Base-by-base conservation (phyloP, 352 stramenopile genomes). In the Phytopythium vexans region DNA sequence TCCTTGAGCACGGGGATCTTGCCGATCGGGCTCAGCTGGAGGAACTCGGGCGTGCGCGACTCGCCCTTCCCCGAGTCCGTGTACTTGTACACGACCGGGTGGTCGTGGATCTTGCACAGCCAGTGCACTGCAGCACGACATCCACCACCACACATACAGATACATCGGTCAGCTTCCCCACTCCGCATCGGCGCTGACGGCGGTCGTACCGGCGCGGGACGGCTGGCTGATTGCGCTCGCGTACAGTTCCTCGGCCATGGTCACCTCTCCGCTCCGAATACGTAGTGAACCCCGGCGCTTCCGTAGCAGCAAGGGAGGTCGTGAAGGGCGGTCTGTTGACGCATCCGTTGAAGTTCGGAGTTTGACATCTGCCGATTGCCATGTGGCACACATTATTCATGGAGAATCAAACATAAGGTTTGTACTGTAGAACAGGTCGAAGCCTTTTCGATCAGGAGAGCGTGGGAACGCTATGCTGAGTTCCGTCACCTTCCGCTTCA, bases 1-100 rank as follows among this genome's bases (percentile, higher is more conserved):
- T 89, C 78, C 51, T 84, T 77, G 36, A 89, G 62, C 46, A 87
- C 78, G 15, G 78, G 78, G 58, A 89, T 78, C 53, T 86, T 86
- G 51, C 80, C 77, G 42, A 84, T 72, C 6, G 80, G 80, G 46
- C 71, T 88, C 56, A 88, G 31, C 32, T 67, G 56, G 43, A 82
- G 63, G 38, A 88, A 90, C 32, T 64, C 63, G 41, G 71, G 56
- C 9, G 79, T 77, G 46, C 59, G 70, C 34, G 68, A 65, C 58
- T 86, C 74, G 8, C 77, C 64, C 58, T 88, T 88, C 34, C 56
- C 41, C 21, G 68, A 40, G 46, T 91, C 55, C 37, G 75, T 81
- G 49, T 70, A 70, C 49, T 83, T 77, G 75, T 76, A 84, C 41
- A 74, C 56, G 55, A 88, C 70, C 39, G 63, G 64, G 60, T 86